Conservation (phyloP, 768 basidiomycete species). For the Calocera viscosa region DNA sequence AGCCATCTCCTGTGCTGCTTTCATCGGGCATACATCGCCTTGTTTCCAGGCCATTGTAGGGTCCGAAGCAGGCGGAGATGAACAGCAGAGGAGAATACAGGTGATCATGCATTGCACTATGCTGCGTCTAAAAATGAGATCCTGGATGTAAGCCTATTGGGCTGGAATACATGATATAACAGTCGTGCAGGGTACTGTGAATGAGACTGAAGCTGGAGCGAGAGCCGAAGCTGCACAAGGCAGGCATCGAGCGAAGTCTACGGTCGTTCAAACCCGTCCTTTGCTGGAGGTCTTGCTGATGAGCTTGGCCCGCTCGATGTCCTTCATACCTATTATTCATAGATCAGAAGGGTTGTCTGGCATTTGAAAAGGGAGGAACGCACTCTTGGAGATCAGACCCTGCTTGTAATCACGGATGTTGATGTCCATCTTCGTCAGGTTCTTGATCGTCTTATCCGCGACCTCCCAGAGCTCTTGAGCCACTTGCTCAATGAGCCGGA, state of each 20-base stretch:
- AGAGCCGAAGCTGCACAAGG: too few relatives aligned
- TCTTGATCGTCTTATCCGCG: conserved; percentile 81
- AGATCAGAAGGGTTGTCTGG: conserved; percentile 5
- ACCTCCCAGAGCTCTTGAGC: conserved; percentile 99
- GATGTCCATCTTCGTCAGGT: conserved; percentile 78
- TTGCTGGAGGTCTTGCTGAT: conserved; percentile 64
- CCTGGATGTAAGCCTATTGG: not conserved
- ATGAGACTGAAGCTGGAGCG: not conserved
- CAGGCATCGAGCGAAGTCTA: not conserved
- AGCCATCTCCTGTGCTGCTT: too few relatives aligned
- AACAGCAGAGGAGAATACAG: not conserved
- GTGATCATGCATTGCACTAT: not conserved
- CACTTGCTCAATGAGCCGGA: conserved; percentile 96
- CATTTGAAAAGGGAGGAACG: conserved; percentile 22
- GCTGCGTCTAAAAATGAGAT: conserved; percentile 7
- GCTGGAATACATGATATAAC: conserved; percentile 9
- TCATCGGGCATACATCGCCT: too few relatives aligned
- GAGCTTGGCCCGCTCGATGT: conserved; percentile 87
- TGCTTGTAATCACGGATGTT: conserved; percentile 90
- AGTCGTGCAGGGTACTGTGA: conserved; percentile 7
- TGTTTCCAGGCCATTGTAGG: not conserved
- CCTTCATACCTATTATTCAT: conserved; percentile 47
- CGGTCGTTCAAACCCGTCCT: conserved; percentile 20
- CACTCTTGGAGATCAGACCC: conserved; percentile 67
- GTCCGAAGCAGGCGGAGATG: not conserved